Conservation (phyloP, 257 asterid species). For the Handroanthus guayacan region DNA sequence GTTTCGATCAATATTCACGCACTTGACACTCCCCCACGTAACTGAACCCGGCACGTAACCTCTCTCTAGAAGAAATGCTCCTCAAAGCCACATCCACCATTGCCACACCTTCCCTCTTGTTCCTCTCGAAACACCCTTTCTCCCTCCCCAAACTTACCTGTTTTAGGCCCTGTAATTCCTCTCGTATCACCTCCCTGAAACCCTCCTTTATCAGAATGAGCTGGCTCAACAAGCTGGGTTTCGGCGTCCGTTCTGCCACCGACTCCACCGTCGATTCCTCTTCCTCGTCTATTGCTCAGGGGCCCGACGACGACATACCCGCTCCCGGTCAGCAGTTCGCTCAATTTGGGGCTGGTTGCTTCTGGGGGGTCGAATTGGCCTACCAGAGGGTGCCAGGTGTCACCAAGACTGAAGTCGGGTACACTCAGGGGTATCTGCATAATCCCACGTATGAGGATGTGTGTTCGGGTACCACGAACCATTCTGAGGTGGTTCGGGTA, state of each 20-base stretch:
- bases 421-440: conserved; percentile 70
- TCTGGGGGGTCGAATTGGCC: conserved; percentile 97
- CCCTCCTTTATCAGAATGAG: conserved; percentile 57
- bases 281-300: conserved; percentile 69
- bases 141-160: conserved; percentile 45
- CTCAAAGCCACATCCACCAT: conserved; percentile 50
- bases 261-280: conserved; percentile 57
- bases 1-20: not conserved
- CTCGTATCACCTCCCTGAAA: conserved; percentile 36
- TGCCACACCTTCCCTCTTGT: conserved; percentile 42
- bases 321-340: conserved; percentile 81
- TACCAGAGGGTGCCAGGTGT: conserved; percentile 92
- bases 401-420: conserved; percentile 85
- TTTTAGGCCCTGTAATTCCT: conserved; percentile 40
- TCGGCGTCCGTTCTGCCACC: conserved; percentile 68
- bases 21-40: conserved; percentile 6
- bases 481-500: conserved; percentile 88
- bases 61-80: conserved; percentile 50
- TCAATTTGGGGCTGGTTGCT: conserved; percentile 95
- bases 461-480: conserved; percentile 79
- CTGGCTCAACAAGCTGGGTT: conserved; percentile 81
- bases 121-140: conserved; percentile 46
- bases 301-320: conserved; percentile 79
- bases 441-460: conserved; percentile 83
- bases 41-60: conserved; percentile 42